A percentile compares a stretch with the other conserved stretches of the same genome.
phyloP scores from a whole-genome alignment of 1,284 basidiomycete genomes.

The Irpex lacteus region DNA sequence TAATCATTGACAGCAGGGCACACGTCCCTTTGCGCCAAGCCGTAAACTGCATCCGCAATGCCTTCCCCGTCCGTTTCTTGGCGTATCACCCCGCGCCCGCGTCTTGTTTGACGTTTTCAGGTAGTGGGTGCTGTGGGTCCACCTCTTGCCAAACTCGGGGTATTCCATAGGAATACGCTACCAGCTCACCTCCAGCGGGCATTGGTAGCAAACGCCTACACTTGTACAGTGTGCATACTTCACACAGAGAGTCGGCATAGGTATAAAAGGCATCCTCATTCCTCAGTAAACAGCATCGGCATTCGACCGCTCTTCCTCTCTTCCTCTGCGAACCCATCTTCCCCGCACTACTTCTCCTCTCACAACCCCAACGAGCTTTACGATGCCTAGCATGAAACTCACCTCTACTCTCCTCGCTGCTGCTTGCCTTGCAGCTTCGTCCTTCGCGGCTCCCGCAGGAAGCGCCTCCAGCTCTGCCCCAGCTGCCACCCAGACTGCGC shows the following conservation, averaged over 20 bases:
- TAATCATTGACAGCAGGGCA: neutral
- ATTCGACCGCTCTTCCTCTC: neutral
- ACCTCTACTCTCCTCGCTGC: conserved; percentile 6
- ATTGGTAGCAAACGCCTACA: neutral
- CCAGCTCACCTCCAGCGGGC: neutral
- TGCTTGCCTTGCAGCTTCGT: conserved; percentile 1
- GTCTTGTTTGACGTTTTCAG: neutral
- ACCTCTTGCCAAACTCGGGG: neutral
- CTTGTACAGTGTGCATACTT: neutral
- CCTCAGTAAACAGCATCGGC: neutral
- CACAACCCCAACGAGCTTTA: neutral
- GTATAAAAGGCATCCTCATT: neutral
- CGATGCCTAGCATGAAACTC: conserved; percentile 11
- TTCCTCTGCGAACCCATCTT: neutral
- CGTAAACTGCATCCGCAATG: neutral
- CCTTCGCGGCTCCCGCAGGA: conserved; percentile 8
- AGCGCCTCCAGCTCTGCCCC: conserved; percentile 8
- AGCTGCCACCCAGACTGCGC: conserved; percentile 34
- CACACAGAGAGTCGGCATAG: neutral
- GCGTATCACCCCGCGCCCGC: neutral
- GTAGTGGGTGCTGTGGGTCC: neutral
- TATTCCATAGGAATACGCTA: neutral
- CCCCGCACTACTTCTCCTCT: neutral
- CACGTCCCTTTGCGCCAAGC: neutral
- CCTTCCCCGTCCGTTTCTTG: neutral